Evolutionary conservation across 495 filamentous ascomycete species (phyloP), one percentile per base, ranked within the genome.

Genomic region (Staphylotrichum tortipilum): DNA sequence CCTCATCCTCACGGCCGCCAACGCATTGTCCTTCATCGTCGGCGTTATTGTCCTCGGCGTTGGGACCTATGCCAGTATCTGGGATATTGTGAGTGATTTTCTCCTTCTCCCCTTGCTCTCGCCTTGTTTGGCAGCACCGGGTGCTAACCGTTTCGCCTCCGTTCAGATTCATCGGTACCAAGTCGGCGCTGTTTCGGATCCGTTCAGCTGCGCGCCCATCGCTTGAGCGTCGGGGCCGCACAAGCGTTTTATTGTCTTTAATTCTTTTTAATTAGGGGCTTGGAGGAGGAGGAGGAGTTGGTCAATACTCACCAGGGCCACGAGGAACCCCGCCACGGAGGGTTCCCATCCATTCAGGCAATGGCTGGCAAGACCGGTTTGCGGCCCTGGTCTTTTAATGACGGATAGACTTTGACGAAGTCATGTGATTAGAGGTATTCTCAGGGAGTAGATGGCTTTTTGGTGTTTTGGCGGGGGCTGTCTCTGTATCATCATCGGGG

Each of bases 61-160:
- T 9, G 80, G 80, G 11, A 80, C 79, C 1, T 83, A 82, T 45
- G 70, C 79, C 4, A 73, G 68, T 47, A 65, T 81, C 31, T 63
- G 74, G 46, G 72, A 76, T 42, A 79, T 83, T 53, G 70, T 79
- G 46, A 75, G 76, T 75, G 49, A n/a, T n/a, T n/a, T 44, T 34
- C 17, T 22, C 28, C 12, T 38, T 3, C 26, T 18, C 12, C 8
- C 41, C 23, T 41, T 17, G 15, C 18, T 1, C n/a, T n/a, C n/a
- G n/a, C n/a, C n/a, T n/a, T n/a, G n/a, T n/a, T n/a, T n/a, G n/a
- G n/a, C n/a, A n/a, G n/a, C n/a, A n/a, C n/a, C n/a, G n/a, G n/a
- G 47, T 61, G 55, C 59, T 56, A 22, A 34, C 12, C 29, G n/a
- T 2, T 28, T 10, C 1, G 11, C 10, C 9, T 7, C 19, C n/a